Base-by-base conservation (phyloP, 1,284 basidiomycete genomes). In the Ceratobasidium sp. region DNA sequence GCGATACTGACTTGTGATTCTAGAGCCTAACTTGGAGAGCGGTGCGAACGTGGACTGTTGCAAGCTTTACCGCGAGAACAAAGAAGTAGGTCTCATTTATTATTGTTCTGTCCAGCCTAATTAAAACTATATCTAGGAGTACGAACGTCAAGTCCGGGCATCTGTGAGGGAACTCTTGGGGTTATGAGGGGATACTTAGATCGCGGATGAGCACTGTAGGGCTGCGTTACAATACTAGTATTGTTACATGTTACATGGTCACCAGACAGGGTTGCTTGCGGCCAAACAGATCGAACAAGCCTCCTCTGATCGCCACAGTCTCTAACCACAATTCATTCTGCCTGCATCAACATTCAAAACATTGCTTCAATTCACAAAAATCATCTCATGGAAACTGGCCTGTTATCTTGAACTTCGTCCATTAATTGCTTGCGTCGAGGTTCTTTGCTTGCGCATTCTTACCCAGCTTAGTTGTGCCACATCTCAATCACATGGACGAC, bases 21-120 rank as follows among this genome's bases (percentile, higher is more conserved):
- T 35, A 91, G 97, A 99, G 84, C 98, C 98, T n/a, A 99, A 99
- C 82, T 87, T 98, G 69, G 98, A 99, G 83, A 95, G 93, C 76
- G 97, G 97, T 41, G 98, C 98, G 57, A 98, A 98, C 83, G 94
- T 99, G 74, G 97, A 99, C 82, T 96, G 94, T 80, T 95, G 94
- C 85, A 98, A 98, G 83, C 85, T 98, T 57, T 98, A 96, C 80
- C 88, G 96, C 72, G 95, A 98, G 76, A 90, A 98, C 81, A 87
- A 86, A 71, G 80, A 83, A 75, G 87, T 88, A 74, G 76, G 83
- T 76, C n/a, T 55, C 50, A 32, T 28, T 1, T 26, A n/a, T 18
- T 67, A 35, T 18, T 6, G 16, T 11, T 41, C 46, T 35, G 43
- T 23, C 67, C n/a, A 55, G 6, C 14, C 21, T 49, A 23, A 49